phyloP scores from a whole-genome alignment of 176 grass and related monocot genomes.

The Avena eriantha region DNA sequence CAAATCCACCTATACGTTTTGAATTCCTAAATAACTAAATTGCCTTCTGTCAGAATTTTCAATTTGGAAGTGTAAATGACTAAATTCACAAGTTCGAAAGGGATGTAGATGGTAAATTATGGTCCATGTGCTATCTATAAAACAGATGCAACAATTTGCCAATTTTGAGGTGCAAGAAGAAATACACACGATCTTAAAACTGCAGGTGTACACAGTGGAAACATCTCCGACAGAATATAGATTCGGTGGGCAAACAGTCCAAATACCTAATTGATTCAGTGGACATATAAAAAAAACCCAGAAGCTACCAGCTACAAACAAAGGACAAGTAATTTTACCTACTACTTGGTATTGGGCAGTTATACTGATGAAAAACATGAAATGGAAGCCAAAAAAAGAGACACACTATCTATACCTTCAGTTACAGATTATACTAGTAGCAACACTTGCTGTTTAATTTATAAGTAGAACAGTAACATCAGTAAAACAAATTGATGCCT shows the following conservation, averaged over 20 bases:
- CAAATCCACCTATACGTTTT: conserved; percentile 26
- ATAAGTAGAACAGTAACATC: not conserved
- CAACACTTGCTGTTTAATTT: not conserved
- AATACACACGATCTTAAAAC: conserved; percentile 10
- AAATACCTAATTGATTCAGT: conserved; percentile 14
- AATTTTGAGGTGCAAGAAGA: not conserved
- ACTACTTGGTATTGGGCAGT: not conserved
- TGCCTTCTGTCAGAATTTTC: not conserved
- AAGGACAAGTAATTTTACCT: not conserved
- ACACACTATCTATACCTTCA: not conserved
- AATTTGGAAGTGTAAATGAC: conserved; percentile 5
- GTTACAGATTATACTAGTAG: not conserved
- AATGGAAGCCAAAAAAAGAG: not conserved
- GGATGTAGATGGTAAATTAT: conserved; percentile 22
- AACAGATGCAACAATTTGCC: not conserved
- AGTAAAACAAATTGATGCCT: conserved; percentile 3
- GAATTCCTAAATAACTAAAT: conserved; percentile 21
- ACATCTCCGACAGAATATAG: conserved; percentile 18
- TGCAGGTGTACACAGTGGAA: not conserved
- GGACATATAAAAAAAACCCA: conserved; percentile 1
- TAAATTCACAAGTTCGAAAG: not conserved
- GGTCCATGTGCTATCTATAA: not conserved
- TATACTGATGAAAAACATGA: not conserved
- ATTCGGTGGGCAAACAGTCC: not conserved
- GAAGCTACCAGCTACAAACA: not conserved